Conservation (phyloP, 2,329 filamentous ascomycete species). For the Penicillium hordei region DNA sequence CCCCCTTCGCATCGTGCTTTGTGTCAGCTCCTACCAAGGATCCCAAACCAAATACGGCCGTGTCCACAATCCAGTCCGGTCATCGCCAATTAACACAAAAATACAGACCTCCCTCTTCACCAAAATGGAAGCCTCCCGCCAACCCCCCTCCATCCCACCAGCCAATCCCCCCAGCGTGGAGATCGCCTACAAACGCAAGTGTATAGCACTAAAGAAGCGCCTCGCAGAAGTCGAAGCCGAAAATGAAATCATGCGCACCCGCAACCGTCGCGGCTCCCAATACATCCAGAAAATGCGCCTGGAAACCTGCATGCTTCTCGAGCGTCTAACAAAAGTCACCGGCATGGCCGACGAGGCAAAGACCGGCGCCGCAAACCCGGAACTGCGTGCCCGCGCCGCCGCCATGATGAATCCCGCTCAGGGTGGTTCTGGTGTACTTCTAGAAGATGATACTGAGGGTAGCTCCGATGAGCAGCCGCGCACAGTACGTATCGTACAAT, state of each 20-base stretch:
- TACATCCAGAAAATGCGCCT: conserved; percentile 90
- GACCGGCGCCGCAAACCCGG: conserved; percentile 31
- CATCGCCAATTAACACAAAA: not conserved
- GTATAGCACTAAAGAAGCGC: conserved; percentile 87
- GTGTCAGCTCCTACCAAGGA: not conserved
- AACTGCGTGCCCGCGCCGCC: conserved; percentile 39
- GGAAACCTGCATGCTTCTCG: conserved; percentile 45
- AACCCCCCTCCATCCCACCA: conserved; percentile 30
- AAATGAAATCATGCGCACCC: conserved; percentile 78
- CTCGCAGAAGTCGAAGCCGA: conserved; percentile 88
- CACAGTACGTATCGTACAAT: conserved; percentile 34
- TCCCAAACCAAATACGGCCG: not conserved
- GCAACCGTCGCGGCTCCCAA: conserved; percentile 75
- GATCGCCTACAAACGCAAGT: conserved; percentile 94
- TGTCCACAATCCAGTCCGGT: not conserved
- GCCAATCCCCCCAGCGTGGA: conserved; percentile 83
- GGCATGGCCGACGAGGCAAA: conserved; percentile 44
- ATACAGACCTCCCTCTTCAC: not conserved
- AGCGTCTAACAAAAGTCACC: conserved; percentile 42
- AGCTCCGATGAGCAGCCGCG: conserved; percentile 47
- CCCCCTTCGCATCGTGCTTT: conserved; percentile 3
- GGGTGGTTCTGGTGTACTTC: conserved; percentile 12
- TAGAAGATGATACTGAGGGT: conserved; percentile 46
- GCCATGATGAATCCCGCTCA: conserved; percentile 32
- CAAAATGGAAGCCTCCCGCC: conserved; percentile 32